Evolutionary conservation across 257 asterid genomes (phyloP), one percentile per base, ranked within the genome.

Genomic region (Rhazya stricta): DNA sequence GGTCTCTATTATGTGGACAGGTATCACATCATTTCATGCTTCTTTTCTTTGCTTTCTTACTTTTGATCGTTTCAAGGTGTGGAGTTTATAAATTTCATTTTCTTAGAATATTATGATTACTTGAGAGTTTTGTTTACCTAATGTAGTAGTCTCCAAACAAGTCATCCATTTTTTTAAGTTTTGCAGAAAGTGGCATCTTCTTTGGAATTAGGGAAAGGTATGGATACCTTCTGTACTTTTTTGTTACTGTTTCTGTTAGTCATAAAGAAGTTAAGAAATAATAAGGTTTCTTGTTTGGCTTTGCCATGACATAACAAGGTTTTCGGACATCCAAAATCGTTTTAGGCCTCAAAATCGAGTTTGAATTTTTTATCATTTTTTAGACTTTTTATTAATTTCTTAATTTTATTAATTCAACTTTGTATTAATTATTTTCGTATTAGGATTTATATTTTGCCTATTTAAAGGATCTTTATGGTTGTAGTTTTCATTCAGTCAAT

Each of bases 1-100:
- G 93, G 87, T 93, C 99, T 76, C 98, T 95, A 72, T 90, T 92
- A 37, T 95, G 99, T 79, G 98, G 88, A 65, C 99, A 95, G 96
- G 99, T 95, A 78, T 58, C 74, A 39, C 9, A 58, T 50, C 54
- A 61, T n/a, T 60, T 51, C 36, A 53, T 6, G 63, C 37, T 37
- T 30, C 10, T 42, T 53, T 19, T 56, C 66, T 69, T 77, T 30
- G 61, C 73, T 67, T 50, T 45, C 37, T 76, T 54, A 18, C 12
- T 72, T 34, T 48, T 54, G 50, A n/a, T n/a, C 36, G 10, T 25
- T 13, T 73, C 10, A 37, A 56, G 53, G 5, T 19, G n/a, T 54
- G 36, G 13, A 72, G 16, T 29, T 1, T 72, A 18, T 37, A 56
- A 30, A 41, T 71, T 50, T 45, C 18, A 13, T 56, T 56, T 23